Evolutionary conservation across 2,329 filamentous ascomycete species (phyloP), one percentile per base, ranked within the genome.

Genomic region (Aspergillus bombycis): DNA sequence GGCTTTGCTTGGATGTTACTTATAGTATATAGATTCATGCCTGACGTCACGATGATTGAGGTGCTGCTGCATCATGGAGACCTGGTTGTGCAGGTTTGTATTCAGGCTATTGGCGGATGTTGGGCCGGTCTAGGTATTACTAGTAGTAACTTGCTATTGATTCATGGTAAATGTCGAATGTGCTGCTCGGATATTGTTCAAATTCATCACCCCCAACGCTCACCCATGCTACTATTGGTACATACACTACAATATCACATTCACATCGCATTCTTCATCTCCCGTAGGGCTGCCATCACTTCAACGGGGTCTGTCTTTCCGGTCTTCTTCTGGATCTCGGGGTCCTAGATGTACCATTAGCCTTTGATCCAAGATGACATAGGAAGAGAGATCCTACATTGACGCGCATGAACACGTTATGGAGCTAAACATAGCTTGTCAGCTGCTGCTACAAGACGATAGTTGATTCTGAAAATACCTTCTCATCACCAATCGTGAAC

Each of bases 401-500:
- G 41, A 96, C 85, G 69, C 91, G 87, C 95, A 99, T 98, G 74
- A 99, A 99, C 1, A 97, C 92, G 73, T 99, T 99, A 78, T 98
- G 93, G 80, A 91, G 82, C 91, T 94, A 67, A 12, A 45, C 2
- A 21, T 30, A 11, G 30, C 38, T 19, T 58, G 54, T 62, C 46
- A 66, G 61, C 50, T 12, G n/a, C 23, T 5, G 16, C 12, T 28
- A 30, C 26, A 45, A 45, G 12, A 30, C 10, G 45, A 53, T 41
- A 1, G 12, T 28, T 2, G 28, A n/a, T 30, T 12, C 11, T 28
- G 8, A 14, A 7, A 45, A 70, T 78, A 92, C 92, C 89, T 98
- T 98, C 81, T 99, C 95, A 74, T 99, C 93, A 0, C 91, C 94
- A 78, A 99, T 98, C 0, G 94, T 99, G 72, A 97, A 98, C 74